These are phyloP conservation scores for Dimargaris verticillata DNA, from an alignment of 192 early-diverging fungal species.

Conservation along the genomic window DNA sequence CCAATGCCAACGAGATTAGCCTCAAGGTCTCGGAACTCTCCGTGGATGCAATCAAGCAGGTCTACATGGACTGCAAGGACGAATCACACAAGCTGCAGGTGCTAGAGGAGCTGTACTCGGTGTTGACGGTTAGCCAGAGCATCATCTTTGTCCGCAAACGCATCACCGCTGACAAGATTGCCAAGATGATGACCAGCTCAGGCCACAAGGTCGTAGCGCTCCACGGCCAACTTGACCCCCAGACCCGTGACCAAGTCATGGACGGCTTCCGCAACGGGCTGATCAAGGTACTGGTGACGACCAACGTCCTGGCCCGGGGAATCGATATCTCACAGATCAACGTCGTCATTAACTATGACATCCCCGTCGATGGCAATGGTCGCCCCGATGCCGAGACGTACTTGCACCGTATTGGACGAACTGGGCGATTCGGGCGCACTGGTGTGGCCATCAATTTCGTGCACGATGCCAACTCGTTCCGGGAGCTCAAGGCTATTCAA, in stretches of 20 bases:
- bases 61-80: constrained; percentile 83
- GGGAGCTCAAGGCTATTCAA: constrained; percentile 73
- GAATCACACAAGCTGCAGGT: constrained; percentile 67
- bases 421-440: constrained; percentile 88
- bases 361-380: constrained; percentile 50
- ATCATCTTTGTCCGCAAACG: constrained; percentile 80
- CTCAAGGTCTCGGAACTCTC: constrained; percentile 78
- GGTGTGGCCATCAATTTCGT: constrained; percentile 94
- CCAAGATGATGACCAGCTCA: constrained; percentile 50
- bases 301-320: constrained; percentile 92
- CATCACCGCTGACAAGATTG: constrained; percentile 69
- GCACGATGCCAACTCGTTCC: constrained; percentile 51
- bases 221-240: constrained; percentile 63
- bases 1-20: constrained; percentile 69
- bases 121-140: constrained; percentile 87
- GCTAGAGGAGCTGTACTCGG: constrained; percentile 47
- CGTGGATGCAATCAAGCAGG: constrained; percentile 88
- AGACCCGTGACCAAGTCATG: constrained; percentile 77
- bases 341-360: constrained; percentile 91
- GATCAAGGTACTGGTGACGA: constrained; percentile 87
- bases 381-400: constrained; percentile 85
- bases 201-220: constrained; percentile 72
- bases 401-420: constrained; percentile 93
- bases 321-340: constrained; percentile 95
- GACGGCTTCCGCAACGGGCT: constrained; percentile 80